Percentiles rank a stretch among this genome's conserved stretches.
These are phyloP conservation scores for Trichoderma cornu-damae DNA, from an alignment of 2,329 filamentous ascomycete species.

Conservation along the genomic window DNA sequence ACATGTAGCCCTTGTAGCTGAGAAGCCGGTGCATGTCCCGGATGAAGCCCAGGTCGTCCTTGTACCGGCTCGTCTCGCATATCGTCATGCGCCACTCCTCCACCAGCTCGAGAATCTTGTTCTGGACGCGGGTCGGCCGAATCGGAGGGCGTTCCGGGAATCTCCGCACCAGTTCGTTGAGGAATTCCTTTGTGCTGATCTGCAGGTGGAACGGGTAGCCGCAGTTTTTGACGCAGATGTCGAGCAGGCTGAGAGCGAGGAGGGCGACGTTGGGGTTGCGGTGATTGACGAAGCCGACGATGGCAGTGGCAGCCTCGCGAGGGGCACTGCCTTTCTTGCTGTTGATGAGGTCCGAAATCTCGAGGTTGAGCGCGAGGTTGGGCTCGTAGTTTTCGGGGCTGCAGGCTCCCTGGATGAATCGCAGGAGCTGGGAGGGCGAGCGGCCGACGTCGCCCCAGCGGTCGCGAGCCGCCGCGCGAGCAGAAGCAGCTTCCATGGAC, in stretches of 20 bases:
- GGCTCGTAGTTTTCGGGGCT: slow-evolving; percentile 97
- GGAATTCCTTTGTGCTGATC: slow-evolving; percentile 97
- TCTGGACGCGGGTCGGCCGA: slow-evolving; percentile 79
- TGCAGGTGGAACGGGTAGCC: slow-evolving; percentile 98
- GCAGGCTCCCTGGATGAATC: slow-evolving; percentile 94
- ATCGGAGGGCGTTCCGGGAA: slow-evolving; percentile 92
- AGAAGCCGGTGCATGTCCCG: slow-evolving; percentile 94
- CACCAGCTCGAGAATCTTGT: slow-evolving; percentile 89
- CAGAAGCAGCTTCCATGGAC: slow-evolving; percentile 86
- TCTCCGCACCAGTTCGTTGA: slow-evolving; percentile 93
- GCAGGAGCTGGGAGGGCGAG: slow-evolving; percentile 79
- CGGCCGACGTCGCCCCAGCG: slow-evolving; percentile 81
- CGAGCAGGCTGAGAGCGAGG: slow-evolving; percentile 83
- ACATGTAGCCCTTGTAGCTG: slow-evolving; percentile 95
- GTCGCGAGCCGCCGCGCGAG: slow-evolving; percentile 90
- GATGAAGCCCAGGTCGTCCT: slow-evolving; percentile 93
- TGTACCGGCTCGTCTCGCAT: slow-evolving; percentile 96
- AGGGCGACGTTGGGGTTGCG: slow-evolving; percentile 93
- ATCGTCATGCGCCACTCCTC: slow-evolving; percentile 98
- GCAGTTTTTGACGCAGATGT: slow-evolving; percentile 99
- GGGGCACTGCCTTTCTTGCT: slow-evolving; percentile 94
- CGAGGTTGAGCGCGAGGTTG: slow-evolving; percentile 91
- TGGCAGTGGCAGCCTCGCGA: slow-evolving; percentile 87
- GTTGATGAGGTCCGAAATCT: slow-evolving; percentile 95
- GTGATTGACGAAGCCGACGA: slow-evolving; percentile 93